Percentiles rank a stretch among this genome's conserved stretches.
Conservation (phyloP, 202 grass and related monocot genomes). For the Panicum virgatum region DNA sequence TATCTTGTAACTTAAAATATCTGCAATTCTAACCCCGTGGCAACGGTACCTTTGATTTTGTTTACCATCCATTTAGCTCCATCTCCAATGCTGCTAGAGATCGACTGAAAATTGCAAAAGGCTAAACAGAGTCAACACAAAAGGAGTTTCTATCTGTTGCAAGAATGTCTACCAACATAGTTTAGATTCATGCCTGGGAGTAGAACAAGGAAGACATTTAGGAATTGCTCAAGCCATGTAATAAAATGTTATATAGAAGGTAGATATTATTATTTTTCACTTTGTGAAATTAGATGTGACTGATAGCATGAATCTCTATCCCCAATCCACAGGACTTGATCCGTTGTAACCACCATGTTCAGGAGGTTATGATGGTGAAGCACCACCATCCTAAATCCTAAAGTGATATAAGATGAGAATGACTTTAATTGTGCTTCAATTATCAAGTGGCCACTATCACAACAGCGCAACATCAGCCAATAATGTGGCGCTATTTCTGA, state of each 20-base stretch:
- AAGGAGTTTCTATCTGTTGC: constrained; percentile 1
- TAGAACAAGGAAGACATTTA: neutral
- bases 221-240: neutral
- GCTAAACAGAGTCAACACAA: constrained; percentile 6
- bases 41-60: constrained; percentile 74
- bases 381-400: too few species aligned
- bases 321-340: neutral
- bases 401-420: too few species aligned
- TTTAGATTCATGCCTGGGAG: neutral
- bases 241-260: neutral
- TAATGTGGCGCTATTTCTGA: too few species aligned
- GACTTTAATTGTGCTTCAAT: too few species aligned
- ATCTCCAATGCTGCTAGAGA: constrained; percentile 89
- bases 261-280: neutral
- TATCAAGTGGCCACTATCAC: too few species aligned
- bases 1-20: neutral
- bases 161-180: neutral
- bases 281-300: neutral
- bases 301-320: neutral
- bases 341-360: neutral
- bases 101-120: constrained; percentile 43
- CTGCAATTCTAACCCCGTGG: neutral
- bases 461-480: too few species aligned
- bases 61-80: constrained; percentile 97
- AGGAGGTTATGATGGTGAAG: neutral